Percentiles rank a stretch among this genome's conserved stretches.
phyloP scores from a whole-genome alignment of 345 rosid genomes.

The Excoecaria cochinchinensis region DNA sequence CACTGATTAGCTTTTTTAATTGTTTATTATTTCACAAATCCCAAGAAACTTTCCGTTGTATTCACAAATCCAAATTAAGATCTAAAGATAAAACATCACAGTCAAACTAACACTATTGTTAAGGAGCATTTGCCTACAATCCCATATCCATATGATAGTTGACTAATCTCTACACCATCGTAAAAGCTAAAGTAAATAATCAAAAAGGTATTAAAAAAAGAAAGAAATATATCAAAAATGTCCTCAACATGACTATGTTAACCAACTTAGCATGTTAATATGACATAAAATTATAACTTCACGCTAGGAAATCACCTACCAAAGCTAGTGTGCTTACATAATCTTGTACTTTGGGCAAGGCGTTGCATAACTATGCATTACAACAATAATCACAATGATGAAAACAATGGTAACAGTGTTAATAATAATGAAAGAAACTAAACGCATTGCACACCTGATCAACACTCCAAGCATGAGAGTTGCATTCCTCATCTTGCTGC shows the following conservation, averaged over 20 bases:
- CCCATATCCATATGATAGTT: background rate
- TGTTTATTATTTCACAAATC: too few relatives aligned
- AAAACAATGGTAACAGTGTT: background rate
- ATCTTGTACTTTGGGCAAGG: background rate
- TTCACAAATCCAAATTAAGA: background rate
- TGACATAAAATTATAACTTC: too few relatives aligned
- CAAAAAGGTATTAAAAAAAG: too few relatives aligned
- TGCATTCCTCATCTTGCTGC: conserved; percentile 51
- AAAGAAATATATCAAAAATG: background rate
- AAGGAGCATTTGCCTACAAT: background rate
- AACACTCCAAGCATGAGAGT: conserved; percentile 39
- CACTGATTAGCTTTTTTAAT: background rate
- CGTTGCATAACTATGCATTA: background rate
- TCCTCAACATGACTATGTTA: background rate
- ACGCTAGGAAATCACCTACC: background rate
- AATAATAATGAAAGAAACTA: conserved; percentile 1
- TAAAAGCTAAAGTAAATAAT: too few relatives aligned
- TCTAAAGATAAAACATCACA: too few relatives aligned
- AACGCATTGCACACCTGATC: conserved; percentile 42
- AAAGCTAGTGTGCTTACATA: background rate
- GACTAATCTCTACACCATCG: too few relatives aligned
- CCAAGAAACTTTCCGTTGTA: too few relatives aligned
- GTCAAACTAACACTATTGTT: background rate
- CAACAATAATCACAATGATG: background rate
- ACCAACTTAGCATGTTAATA: too few relatives aligned